Conservation (phyloP, 305 asterid genomes). For the Coffea humblotiana region DNA sequence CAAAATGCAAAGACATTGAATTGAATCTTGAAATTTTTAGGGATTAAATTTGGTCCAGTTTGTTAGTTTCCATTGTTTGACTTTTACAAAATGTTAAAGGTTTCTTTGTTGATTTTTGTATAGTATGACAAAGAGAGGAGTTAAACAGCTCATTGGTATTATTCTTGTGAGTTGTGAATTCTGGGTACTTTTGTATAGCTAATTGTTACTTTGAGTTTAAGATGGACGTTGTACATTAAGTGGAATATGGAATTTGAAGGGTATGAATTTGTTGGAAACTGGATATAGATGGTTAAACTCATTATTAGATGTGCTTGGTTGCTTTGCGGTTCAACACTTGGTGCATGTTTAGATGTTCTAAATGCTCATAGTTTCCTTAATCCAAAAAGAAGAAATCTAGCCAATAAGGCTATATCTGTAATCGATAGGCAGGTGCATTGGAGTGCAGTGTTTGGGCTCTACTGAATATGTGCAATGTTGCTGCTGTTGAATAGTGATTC, state of each 20-base stretch:
- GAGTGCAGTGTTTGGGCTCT: too few species aligned
- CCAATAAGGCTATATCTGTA: background rate
- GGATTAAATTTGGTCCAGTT: slow-evolving; percentile 2
- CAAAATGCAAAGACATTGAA: background rate
- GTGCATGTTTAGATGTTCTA: background rate
- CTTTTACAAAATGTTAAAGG: background rate
- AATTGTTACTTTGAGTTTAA: background rate
- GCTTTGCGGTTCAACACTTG: background rate
- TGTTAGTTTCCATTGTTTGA: background rate
- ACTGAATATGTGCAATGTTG: background rate
- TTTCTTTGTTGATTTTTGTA: slow-evolving; percentile 1
- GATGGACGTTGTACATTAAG: background rate
- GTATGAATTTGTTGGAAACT: background rate
- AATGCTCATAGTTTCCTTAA: background rate
- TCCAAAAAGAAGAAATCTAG: background rate
- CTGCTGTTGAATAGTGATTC: background rate
- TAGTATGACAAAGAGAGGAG: background rate
- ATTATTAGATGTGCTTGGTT: background rate
- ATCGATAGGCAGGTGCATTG: background rate
- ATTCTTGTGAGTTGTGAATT: background rate
- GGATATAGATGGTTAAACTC: background rate
- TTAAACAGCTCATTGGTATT: background rate
- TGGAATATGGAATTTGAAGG: background rate
- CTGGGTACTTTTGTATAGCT: background rate
- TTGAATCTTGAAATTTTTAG: background rate